Evolutionary conservation across 495 filamentous ascomycete genomes (phyloP), one percentile per base, ranked within the genome.

Genomic region (Patellaria atrata): DNA sequence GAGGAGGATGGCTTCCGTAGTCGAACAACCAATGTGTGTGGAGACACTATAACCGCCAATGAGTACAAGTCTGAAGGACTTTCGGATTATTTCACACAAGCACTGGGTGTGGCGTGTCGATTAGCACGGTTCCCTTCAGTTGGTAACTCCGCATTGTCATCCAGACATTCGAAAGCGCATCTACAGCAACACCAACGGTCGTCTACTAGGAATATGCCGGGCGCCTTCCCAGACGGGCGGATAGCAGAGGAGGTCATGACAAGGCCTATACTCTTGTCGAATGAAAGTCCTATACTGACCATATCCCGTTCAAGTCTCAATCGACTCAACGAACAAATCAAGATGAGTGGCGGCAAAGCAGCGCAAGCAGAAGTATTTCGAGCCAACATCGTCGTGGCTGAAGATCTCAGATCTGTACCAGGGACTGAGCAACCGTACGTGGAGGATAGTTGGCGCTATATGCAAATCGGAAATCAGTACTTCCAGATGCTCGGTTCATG

Each of bases 221-320:
- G 70, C 3, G 56, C 70, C n/a, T 75, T 70, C 39, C 70, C 69
- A 20, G 48, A 45, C 4, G n/a, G n/a, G n/a, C n/a, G n/a, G n/a
- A n/a, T n/a, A n/a, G 53, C 63, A 10, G 61, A 60, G 4, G 54
- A 67, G 30, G 52, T 66, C 38, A 40, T 45, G 19, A 42, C 39
- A 10, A 65, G 54, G n/a, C 74, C 74, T 2, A 82, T 94, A 28
- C 58, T 84, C 2, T 58, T 97, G 3, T 79, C 84, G 10, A 97
- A 97, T 48, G 89, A 97, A 52, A 84, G 77, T 29, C 87, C 89
- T 0, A 89, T 97, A 32, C 68, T 97, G 0, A 64, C 79, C 4
- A 80, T 97, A 19, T 83, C 77, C 9, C 65, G 71, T 12, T 75
- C 79, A 2, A 93, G 84, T 38, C 68, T 96, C 23, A 76, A 80